Evolutionary conservation across 768 basidiomycete genomes (phyloP).

Genomic region (Suillus americanus): DNA sequence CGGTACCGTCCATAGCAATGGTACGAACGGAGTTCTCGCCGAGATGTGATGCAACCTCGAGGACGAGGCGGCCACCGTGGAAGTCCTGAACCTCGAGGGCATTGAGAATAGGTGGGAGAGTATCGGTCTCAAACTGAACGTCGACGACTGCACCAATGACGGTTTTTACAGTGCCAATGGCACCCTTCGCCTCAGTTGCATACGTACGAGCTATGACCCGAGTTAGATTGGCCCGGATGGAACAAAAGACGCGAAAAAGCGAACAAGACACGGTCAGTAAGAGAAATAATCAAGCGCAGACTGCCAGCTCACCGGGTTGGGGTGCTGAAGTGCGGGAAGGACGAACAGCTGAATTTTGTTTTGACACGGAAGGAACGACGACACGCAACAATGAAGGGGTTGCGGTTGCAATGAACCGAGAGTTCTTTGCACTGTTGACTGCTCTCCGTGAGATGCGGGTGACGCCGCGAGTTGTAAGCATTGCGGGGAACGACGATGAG

Average conservation of each 20-base stretch:
- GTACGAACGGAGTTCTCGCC: slow-evolving; percentile 99
- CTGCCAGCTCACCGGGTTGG: slow-evolving; percentile 48
- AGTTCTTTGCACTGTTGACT: slow-evolving; percentile 70
- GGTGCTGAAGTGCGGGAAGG: slow-evolving; percentile 48
- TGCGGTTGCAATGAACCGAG: slow-evolving; percentile 81
- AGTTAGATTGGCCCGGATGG: background rate
- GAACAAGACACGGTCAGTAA: slow-evolving; percentile 8
- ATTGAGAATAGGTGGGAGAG: slow-evolving; percentile 94
- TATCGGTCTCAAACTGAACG: slow-evolving; percentile 93
- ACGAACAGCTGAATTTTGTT: slow-evolving; percentile 48
- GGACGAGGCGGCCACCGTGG: slow-evolving; percentile 93
- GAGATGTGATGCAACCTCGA: slow-evolving; percentile 97
- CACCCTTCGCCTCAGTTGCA: slow-evolving; percentile 83
- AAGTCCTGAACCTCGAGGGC: slow-evolving; percentile 97
- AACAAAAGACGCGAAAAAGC: background rate
- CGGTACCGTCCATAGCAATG: slow-evolving; percentile 99
- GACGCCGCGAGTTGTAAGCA: slow-evolving; percentile 87
- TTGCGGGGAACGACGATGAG: slow-evolving; percentile 43
- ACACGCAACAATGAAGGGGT: slow-evolving; percentile 55
- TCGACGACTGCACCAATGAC: slow-evolving; percentile 99
- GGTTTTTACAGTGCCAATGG: slow-evolving; percentile 86
- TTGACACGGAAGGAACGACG: slow-evolving; percentile 44
- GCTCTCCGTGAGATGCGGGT: slow-evolving; percentile 87
- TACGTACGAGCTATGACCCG: slow-evolving; percentile 67
- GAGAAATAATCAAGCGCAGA: background rate